Base-by-base conservation (phyloP, 2,329 filamentous ascomycete genomes). In the Zasmidium cellare region DNA sequence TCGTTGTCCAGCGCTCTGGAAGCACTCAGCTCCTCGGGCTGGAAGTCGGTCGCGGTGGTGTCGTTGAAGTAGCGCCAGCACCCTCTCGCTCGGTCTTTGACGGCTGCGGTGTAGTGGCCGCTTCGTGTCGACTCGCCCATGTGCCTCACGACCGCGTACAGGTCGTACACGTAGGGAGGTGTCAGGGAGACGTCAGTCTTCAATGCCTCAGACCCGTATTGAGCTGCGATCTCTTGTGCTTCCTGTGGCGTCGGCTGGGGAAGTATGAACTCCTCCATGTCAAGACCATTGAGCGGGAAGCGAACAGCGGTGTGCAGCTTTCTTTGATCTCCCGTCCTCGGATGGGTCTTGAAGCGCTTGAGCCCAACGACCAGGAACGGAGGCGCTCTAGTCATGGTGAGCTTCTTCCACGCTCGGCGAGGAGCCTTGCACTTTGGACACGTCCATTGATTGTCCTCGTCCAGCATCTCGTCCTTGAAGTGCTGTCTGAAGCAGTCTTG, bases 81-180 rank as follows among this genome's bases (percentile, higher is more conserved):
- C 23, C 80, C 79, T 24, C 83, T 77, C 28, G 79, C 72, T 45
- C 71, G 72, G 59, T 81, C 79, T 55, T 75, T 77, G 46, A 77
- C 76, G 24, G 89, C 86, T 2, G 87, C 83, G 53, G 88, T 87
- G 72, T 97, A 97, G 74, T 97, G 92, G 0, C 92, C 92, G 51
- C 84, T 84, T 38, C 84, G 83, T 53, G 89, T 79, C 1, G 81
- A 85, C 1, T 77, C 77, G 20, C 92, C 92, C 3, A 84, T 75
- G 72, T 97, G 92, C 61, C 89, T 82, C 54, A 96, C 84, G 6
- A 97, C 88, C 1, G 87, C 93, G 71, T 96, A 97, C 53, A 90
- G 87, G 69, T 96, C 88, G 73, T 97, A 99, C 3, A 80, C 77
- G 69, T 89, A 91, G 0, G 89, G 87, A 0, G 76, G 75, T 14